Evolutionary conservation across 495 filamentous ascomycete species (phyloP), one percentile per base, ranked within the genome.

Genomic region (Wilcoxina mikolae): DNA sequence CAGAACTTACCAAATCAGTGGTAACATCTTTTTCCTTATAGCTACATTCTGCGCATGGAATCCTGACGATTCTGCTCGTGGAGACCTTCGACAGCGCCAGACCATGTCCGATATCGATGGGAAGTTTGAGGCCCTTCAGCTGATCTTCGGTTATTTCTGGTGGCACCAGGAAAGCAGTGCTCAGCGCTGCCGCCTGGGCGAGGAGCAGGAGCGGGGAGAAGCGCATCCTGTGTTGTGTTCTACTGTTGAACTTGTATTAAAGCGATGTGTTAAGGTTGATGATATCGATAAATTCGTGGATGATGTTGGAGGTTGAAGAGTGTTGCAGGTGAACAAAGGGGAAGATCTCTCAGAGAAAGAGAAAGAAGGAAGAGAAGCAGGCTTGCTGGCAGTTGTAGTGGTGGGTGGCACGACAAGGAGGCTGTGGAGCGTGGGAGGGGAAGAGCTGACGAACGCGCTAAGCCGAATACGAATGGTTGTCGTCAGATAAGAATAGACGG

Each of bases 131-230:
- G 12, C 29, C 46, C 25, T 49, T 49, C 11, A 49, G 46, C 15
- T 49, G 15, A 1, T 27, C 25, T 11, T 49, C 46, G 46, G 23
- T 49, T 10, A 49, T n/a, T 25, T 49, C 23, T 7, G 46, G 46
- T 15, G 46, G 46, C 7, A 49, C 27, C 22, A 49, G 20, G 22
- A 49, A 49, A 25, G 46, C 46, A 9, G 24, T 28, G 27, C 24
- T 49, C 46, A 49, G 12, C 10, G 27, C 46, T 25, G 46, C 46
- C 46, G 46, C 46, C 46, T 49, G 46, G 46, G 46, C 46, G 46
- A 49, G 25, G 46, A 49, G 46, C 24, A 49, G 12, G 3, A 49
- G 25, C 27, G 46, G 46, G 10, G 46, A 49, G 46, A 49, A 49
- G 29, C 46, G 46, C 46, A 49, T 49, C 43, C 43, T 46, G 43